These are phyloP conservation scores for Bipolaris cookei DNA, from an alignment of 2,329 filamentous ascomycete genomes.

Conservation along the genomic window DNA sequence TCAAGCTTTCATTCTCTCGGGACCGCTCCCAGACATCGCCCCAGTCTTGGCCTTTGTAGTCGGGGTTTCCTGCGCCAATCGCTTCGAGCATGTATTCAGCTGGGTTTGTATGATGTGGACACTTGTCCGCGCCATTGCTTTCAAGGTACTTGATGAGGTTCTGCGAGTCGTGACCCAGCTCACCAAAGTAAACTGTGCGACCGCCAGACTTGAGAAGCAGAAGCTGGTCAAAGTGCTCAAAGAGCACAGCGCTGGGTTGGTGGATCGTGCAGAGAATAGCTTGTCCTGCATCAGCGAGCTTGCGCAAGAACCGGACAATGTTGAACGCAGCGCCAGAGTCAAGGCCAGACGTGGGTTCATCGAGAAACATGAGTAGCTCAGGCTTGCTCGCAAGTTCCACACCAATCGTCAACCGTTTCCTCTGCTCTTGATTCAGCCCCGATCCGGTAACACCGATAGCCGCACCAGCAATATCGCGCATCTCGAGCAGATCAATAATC, in stretches of 20 bases:
- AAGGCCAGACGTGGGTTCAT: slow-evolving; percentile 77
- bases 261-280: slow-evolving; percentile 74
- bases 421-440: slow-evolving; percentile 65
- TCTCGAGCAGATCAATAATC: slow-evolving; percentile 67
- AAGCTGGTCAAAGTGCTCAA: slow-evolving; percentile 70
- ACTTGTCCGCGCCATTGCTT: slow-evolving; percentile 60
- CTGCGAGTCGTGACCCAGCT: slow-evolving; percentile 54
- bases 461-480: slow-evolving; percentile 69
- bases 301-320: slow-evolving; percentile 69
- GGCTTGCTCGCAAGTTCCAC: slow-evolving; percentile 69
- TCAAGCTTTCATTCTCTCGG: slow-evolving; percentile 47
- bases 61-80: slow-evolving; percentile 52
- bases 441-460: slow-evolving; percentile 64
- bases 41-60: slow-evolving; percentile 55
- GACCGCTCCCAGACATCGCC: slow-evolving; percentile 54
- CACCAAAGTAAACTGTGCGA: slow-evolving; percentile 71
- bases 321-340: slow-evolving; percentile 73
- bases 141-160: slow-evolving; percentile 59
- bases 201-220: slow-evolving; percentile 70
- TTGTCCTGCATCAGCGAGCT: slow-evolving; percentile 70
- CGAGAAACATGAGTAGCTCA: slow-evolving; percentile 75
- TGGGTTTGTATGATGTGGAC: slow-evolving; percentile 60
- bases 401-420: slow-evolving; percentile 70
- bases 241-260: slow-evolving; percentile 71
- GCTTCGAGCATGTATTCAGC: slow-evolving; percentile 61